Base-by-base conservation (phyloP, 495 filamentous ascomycete species). In the Beverwykella pulmonaria region DNA sequence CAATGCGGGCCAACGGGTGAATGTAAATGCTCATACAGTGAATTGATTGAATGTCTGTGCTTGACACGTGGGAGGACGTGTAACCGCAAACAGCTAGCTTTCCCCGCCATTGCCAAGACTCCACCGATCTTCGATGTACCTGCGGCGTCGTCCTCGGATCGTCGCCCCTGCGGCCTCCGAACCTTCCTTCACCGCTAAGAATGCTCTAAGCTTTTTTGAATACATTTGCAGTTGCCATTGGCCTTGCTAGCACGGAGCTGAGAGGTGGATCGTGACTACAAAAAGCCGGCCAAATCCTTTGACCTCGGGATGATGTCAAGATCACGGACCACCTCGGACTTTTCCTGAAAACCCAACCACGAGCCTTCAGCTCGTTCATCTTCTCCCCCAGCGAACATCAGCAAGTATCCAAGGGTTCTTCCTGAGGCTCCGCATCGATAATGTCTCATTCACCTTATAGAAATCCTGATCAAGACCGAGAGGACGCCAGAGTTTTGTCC, bases 401-500 rank as follows among this genome's bases (percentile, higher is more conserved):
- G 15, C 39, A 44, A 50, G 26, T 17, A 48, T 5, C 36, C 30
- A 9, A 9, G 15, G 23, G 23, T n/a, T 20, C 26, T 12, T 5
- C n/a, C n/a, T 12, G n/a, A 25, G n/a, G 20, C 1, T 32, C 30
- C 9, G 8, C 20, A 30, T 23, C 53, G 1, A 17, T 25, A 23
- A 71, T 71, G 69, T 41, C 64, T 1, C 59, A 71, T 26, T 54
- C 68, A 12, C 68, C 63, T 9, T 29, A 23, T 19, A 29, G 39
- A 30, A n/a, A 44, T 27, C 5, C 47, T 1, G 54, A 62, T 12
- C 63, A 65, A 62, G 59, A 65, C 15, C 1, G 41, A 9, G n/a
- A 71, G 57, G 69, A 77, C 41, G 77, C 75, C 20, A 70, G 76
- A 15, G 68, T 80, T 53, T 67, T 82, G 44, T 73, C 78, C 9